These are phyloP conservation scores for Colletotrichum falcatum DNA, from an alignment of 2,329 filamentous ascomycete genomes.

Conservation along the genomic window DNA sequence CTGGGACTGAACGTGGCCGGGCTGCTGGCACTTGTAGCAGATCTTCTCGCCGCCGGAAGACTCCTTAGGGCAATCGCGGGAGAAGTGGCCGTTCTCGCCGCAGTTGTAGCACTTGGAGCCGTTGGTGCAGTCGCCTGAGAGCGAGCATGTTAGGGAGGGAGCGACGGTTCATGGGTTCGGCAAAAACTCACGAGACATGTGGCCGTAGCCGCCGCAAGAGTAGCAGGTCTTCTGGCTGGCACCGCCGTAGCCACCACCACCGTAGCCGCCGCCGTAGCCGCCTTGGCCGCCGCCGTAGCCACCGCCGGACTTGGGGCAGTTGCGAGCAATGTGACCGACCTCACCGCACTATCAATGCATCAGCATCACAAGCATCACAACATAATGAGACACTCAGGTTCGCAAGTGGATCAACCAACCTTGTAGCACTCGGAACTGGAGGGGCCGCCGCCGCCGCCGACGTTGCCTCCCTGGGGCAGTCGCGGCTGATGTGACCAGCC, in stretches of 20 bases:
- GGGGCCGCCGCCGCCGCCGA: constrained; percentile 58
- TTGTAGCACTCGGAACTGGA: constrained; percentile 89
- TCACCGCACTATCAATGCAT: constrained; percentile 77
- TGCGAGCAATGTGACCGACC: constrained; percentile 94
- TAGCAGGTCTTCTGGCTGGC: constrained; percentile 89
- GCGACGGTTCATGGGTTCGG: neutral
- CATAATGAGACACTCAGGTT: neutral
- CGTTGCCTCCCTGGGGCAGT: constrained; percentile 69
- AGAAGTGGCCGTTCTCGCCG: constrained; percentile 92
- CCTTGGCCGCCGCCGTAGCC: constrained; percentile 61
- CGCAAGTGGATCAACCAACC: constrained; percentile 51
- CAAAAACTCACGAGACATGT: constrained; percentile 83
- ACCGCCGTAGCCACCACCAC: constrained; percentile 61
- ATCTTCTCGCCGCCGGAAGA: constrained; percentile 89
- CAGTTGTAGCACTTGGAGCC: constrained; percentile 99
- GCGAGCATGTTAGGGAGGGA: constrained; percentile 32
- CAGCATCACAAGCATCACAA: constrained; percentile 9
- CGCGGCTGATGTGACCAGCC: constrained; percentile 90
- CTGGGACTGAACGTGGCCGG: constrained; percentile 90
- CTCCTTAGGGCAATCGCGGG: constrained; percentile 95
- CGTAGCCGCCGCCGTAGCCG: constrained; percentile 59
- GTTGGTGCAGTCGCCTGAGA: constrained; percentile 87
- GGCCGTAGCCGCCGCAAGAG: constrained; percentile 95
- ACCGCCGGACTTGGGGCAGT: constrained; percentile 77
- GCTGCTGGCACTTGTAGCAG: constrained; percentile 94